Base-by-base conservation (phyloP, 306 rosid genomes). In the Malus fusca region DNA sequence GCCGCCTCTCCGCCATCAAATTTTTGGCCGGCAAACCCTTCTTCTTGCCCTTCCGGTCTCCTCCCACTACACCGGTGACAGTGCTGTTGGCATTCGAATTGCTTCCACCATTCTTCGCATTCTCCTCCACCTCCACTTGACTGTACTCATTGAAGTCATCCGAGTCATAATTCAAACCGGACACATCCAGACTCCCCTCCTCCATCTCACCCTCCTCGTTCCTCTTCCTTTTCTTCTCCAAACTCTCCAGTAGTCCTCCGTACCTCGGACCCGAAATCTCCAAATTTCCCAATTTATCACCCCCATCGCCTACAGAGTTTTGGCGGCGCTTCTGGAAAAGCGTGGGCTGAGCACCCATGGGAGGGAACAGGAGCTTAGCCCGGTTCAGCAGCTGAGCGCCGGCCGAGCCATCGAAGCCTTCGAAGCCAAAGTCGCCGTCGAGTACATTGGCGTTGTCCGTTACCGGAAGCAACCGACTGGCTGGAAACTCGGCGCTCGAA, bases 1-100 rank as follows among this genome's bases (percentile, higher is more conserved):
- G 91, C 51, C 98, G 90, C 79, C 98, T 86, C 88, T 94, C 98
- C 0, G 98, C 98, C 98, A 93, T 93, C 63, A 93, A 89, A 87
- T 93, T 93, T 63, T 93, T 93, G 0, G 98, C 96, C 1, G 97
- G 98, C 17, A 88, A 15, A 19, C 96, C 96, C 59, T 93, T 93
- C 87, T 88, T 93, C 92, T 91, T 93, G 79, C 93, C 93, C 88
- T 88, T 94, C 30, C 79, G 88, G 68, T 89, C 90, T 67, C 88
- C 92, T 22, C 68, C 42, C 65, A 89, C 93, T 67, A 88, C 91
- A 35, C 82, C 87, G 30, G 69, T 85, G 3, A 79, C 86, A 35
- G 66, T 77, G 37, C 85, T 86, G 43, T 77, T 82, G 22, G 75
- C 85, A 75, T 86, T 87, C 61, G 85, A 86, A 82, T 79, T 81